These are phyloP conservation scores for Trifolium dubium DNA, from an alignment of 306 rosid genomes.

Conservation along the genomic window DNA sequence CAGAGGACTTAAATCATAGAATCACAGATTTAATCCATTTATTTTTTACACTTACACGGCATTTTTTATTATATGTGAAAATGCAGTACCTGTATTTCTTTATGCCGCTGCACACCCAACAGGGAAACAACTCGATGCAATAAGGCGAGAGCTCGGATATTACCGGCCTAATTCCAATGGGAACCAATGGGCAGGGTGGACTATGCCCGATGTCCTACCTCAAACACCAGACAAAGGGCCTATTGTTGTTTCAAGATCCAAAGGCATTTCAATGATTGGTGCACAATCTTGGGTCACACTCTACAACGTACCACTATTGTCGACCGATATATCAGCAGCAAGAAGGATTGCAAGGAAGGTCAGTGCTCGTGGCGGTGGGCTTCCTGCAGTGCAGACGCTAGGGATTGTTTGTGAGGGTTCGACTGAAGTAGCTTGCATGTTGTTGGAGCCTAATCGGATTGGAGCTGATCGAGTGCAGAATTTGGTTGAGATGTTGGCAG, in stretches of 20 bases:
- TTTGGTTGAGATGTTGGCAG: constrained; percentile 70
- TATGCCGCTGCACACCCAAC: constrained; percentile 88
- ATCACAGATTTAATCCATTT: no score
- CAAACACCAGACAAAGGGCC: constrained; percentile 79
- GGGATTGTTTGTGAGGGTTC: constrained; percentile 67
- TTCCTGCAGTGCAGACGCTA: constrained; percentile 76
- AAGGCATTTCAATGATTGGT: constrained; percentile 79
- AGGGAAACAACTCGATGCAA: constrained; percentile 69
- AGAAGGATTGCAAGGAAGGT: constrained; percentile 73
- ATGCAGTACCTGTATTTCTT: constrained; percentile 83
- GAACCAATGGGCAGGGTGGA: constrained; percentile 90
- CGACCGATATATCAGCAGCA: constrained; percentile 56
- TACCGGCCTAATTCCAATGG: constrained; percentile 71
- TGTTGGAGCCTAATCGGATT: constrained; percentile 74
- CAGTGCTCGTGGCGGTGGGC: constrained; percentile 87
- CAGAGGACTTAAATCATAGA: not conserved
- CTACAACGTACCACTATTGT: constrained; percentile 71
- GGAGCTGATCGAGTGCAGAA: constrained; percentile 81
- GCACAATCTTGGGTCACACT: constrained; percentile 76
- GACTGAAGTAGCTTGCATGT: constrained; percentile 77
- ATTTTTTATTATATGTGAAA: not conserved
- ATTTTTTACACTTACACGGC: not conserved
- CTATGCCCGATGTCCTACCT: constrained; percentile 58
- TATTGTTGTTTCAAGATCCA: constrained; percentile 42
- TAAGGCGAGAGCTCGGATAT: constrained; percentile 75